Evolutionary conservation across 768 basidiomycete species (phyloP).

Genomic region (Mycena venus): DNA sequence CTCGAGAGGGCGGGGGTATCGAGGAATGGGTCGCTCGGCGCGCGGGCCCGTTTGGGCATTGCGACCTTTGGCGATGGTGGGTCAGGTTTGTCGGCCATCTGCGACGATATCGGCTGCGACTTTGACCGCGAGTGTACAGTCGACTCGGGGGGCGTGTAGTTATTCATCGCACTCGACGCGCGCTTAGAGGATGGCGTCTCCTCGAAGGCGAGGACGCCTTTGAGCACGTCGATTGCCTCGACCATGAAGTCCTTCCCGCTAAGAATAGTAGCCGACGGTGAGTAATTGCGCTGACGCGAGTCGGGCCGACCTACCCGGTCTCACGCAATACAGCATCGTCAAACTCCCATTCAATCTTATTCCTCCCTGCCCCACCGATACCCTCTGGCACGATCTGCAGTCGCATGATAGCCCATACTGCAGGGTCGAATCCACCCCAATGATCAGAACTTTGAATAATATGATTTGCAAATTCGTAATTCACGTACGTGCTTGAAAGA

Average conservation of each 20-base stretch:
- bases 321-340: constrained; percentile 97
- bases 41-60: constrained; percentile 74
- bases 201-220: constrained; percentile 88
- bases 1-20: constrained; percentile 75
- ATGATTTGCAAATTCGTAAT: too few relatives aligned
- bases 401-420: constrained; percentile 83
- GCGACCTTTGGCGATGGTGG: constrained; percentile 55
- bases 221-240: constrained; percentile 89
- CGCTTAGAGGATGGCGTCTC: constrained; percentile 64
- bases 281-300: constrained; percentile 34
- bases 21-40: constrained; percentile 85
- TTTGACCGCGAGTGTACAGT: constrained; percentile 66
- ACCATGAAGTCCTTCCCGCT: constrained; percentile 97
- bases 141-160: constrained; percentile 47
- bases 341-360: constrained; percentile 88
- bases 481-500: constrained; percentile 75
- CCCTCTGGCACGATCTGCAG: constrained; percentile 85
- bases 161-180: constrained; percentile 38
- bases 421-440: constrained; percentile 52
- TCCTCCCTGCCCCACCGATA: constrained; percentile 83
- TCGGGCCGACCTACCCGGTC: constrained; percentile 78
- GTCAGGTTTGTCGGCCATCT: constrained; percentile 50
- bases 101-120: constrained; percentile 66
- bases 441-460: too few relatives aligned
- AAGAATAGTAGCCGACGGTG: constrained; percentile 34